Evolutionary conservation across 2,329 filamentous ascomycete species (phyloP), one percentile per base, ranked within the genome.

Genomic region (Colletotrichum noveboracense): DNA sequence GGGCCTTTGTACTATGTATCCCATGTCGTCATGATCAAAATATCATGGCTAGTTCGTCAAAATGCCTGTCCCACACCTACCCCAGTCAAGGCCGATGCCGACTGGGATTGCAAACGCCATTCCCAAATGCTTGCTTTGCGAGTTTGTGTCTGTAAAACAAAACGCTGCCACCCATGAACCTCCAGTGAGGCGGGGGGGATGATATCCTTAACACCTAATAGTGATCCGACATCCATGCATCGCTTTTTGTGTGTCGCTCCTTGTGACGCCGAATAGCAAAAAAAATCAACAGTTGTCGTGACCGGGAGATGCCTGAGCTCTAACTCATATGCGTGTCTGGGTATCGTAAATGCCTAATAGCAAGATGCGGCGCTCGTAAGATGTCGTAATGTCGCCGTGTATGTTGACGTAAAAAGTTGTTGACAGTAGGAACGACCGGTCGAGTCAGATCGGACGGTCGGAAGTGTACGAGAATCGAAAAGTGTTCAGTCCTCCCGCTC

Each of bases 401-500:
- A 43, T 24, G 14, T 68, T 60, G 30, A 28, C 24, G 28, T 62
- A 2, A 14, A 21, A 52, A 24, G 43, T 14, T 56, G 36, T 76
- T 21, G n/a, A 36, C 12, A 7, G 8, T 8, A 13, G 28, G 5
- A 28, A 28, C 2, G 24, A 16, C 28, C 26, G 21, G 1, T 24
- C 18, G 4, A 58, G 30, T n/a, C 18, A n/a, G 6, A 13, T 26
- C 16, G n/a, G 28, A 38, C 13, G 12, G 7, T 38, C 58, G 30
- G 10, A 24, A 13, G 21, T 67, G 24, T 62, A 18, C 18, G 65
- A 28, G 16, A 38, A 18, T 21, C 18, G 6, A 48, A 32, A 32
- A 8, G 55, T 82, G 12, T 10, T 81, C 43, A 77, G 9, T 70
- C 65, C 60, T 78, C 91, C 61, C 93, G 83, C 84, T 95, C 94